Evolutionary conservation across 2,329 filamentous ascomycete genomes (phyloP), one percentile per base, ranked within the genome.

Genomic region (Diaporthe amygdali): DNA sequence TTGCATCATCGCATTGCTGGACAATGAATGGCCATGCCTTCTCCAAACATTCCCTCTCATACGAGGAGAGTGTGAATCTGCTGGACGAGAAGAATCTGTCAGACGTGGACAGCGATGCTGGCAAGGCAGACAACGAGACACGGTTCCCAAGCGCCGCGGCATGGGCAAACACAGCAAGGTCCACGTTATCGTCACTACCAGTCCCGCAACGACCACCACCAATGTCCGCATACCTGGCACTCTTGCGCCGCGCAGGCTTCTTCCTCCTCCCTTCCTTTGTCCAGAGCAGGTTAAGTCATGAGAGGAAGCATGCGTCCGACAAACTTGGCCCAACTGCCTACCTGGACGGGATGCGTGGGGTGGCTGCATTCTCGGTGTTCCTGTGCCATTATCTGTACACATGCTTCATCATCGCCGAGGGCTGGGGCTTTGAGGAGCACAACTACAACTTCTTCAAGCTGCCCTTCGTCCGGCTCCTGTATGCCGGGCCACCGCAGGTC

Each of bases 311-410:
- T 49, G 81, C 81, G n/a, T 77, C 81, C 5, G 78, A 82, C 30
- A 83, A 82, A 59, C 79, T 86, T n/a, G 78, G 82, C 44, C 87
- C 88, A 20, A 90, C 88, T 10, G 83, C 88, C 9, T 89, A 90
- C 74, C 86, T 90, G 56, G 88, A 90, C 74, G 88, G 88, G 72
- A 86, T 90, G 82, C 84, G 88, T 72, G 88, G 88, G 17, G 77
- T 89, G 15, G 88, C 87, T 47, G 87, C 87, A 6, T 81, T 89
- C 39, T 83, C 87, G 71, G 88, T 90, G 73, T 87, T 86, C 77
- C 86, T 89, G 77, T 90, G 87, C 74, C 88, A 90, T 78, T 88
- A 85, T 76, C 83, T 82, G 64, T 90, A 89, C 77, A 86, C 87
- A 47, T 82, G 80, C 74, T 88, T 87, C 78, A 77, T 77, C 77